phyloP scores from a whole-genome alignment of 2,329 filamentous ascomycete genomes.

The Curvularia verruculosa region DNA sequence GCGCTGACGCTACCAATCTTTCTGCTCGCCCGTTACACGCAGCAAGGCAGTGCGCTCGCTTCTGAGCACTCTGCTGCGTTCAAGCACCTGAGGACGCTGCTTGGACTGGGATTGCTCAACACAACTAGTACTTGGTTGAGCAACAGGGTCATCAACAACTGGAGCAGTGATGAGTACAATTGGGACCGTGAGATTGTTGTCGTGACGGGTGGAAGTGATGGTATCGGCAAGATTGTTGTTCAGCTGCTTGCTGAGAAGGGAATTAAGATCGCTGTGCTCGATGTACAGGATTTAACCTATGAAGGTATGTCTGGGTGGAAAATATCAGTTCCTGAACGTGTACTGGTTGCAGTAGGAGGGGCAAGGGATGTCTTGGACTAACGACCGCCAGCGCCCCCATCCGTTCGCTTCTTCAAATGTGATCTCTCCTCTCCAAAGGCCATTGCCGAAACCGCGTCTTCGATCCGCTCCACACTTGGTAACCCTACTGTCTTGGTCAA shows the following conservation, averaged over 20 bases:
- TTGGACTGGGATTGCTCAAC: slow-evolving; percentile 60
- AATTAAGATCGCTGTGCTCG: slow-evolving; percentile 73
- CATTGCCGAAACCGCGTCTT: slow-evolving; percentile 59
- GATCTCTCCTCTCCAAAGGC: slow-evolving; percentile 67
- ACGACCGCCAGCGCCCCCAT: slow-evolving; percentile 50
- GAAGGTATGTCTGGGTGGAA: slow-evolving; percentile 42
- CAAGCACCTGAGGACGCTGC: slow-evolving; percentile 60
- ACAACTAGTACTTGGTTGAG: slow-evolving; percentile 61
- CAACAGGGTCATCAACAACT: slow-evolving; percentile 58
- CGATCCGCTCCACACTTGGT: slow-evolving; percentile 64
- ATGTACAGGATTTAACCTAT: slow-evolving; percentile 68
- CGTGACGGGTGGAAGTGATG: slow-evolving; percentile 75
- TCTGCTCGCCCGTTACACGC: slow-evolving; percentile 68
- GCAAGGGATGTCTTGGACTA: slow-evolving; percentile 4
- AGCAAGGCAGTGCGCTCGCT: slow-evolving; percentile 63
- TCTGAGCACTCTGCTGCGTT: slow-evolving; percentile 58
- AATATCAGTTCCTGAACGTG: background rate
- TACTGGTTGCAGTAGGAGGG: background rate
- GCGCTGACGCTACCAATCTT: slow-evolving; percentile 67
- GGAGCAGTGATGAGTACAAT: slow-evolving; percentile 62
- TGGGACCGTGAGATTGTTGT: slow-evolving; percentile 74
- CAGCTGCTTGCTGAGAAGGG: slow-evolving; percentile 67
- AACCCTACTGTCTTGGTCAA: slow-evolving; percentile 73
- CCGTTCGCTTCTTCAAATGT: slow-evolving; percentile 72
- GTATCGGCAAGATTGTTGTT: slow-evolving; percentile 73